A percentile compares a stretch with the other conserved stretches of the same genome.
phyloP scores from a whole-genome alignment of 305 asterid genomes.

The Caryopteris hybrid region DNA sequence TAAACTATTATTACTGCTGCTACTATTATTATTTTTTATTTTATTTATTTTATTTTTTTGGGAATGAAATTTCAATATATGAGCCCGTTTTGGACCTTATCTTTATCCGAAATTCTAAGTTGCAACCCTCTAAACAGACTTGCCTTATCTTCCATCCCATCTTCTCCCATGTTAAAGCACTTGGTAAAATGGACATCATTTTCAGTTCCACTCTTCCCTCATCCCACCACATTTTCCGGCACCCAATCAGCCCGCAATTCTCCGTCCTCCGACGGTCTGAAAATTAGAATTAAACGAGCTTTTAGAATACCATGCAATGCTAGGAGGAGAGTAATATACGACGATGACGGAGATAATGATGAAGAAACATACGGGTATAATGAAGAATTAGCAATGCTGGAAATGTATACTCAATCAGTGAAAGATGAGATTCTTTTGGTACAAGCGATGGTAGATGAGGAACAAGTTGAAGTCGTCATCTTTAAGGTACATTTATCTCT shows the following conservation, averaged over 20 bases:
- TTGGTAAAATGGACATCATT: slow-evolving; percentile 27
- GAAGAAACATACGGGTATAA: slow-evolving; percentile 47
- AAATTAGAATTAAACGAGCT: background rate
- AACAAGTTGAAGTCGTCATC: slow-evolving; percentile 48
- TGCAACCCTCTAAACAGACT: too few relatives aligned
- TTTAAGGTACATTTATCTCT: slow-evolving; percentile 41
- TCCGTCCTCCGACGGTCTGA: background rate
- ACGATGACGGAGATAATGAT: slow-evolving; percentile 20
- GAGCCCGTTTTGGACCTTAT: slow-evolving; percentile 16
- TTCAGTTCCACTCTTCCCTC: slow-evolving; percentile 16
- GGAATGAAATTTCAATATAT: background rate
- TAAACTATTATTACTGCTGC: too few relatives aligned
- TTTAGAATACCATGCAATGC: slow-evolving; percentile 12
- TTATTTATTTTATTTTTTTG: too few relatives aligned
- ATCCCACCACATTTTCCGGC: slow-evolving; percentile 17
- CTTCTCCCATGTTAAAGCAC: slow-evolving; percentile 37
- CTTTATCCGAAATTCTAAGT: slow-evolving; percentile 11
- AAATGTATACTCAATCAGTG: slow-evolving; percentile 41
- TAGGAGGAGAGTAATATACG: slow-evolving; percentile 38
- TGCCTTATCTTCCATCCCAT: slow-evolving; percentile 14
- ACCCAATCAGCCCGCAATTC: background rate
- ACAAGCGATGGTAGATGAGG: slow-evolving; percentile 47
- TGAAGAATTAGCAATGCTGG: slow-evolving; percentile 51
- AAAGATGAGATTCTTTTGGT: slow-evolving; percentile 63
- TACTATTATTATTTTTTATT: too few relatives aligned